Evolutionary conservation across 2,329 filamentous ascomycete genomes (phyloP).

Genomic region (Pseudohalonectria lignicola): DNA sequence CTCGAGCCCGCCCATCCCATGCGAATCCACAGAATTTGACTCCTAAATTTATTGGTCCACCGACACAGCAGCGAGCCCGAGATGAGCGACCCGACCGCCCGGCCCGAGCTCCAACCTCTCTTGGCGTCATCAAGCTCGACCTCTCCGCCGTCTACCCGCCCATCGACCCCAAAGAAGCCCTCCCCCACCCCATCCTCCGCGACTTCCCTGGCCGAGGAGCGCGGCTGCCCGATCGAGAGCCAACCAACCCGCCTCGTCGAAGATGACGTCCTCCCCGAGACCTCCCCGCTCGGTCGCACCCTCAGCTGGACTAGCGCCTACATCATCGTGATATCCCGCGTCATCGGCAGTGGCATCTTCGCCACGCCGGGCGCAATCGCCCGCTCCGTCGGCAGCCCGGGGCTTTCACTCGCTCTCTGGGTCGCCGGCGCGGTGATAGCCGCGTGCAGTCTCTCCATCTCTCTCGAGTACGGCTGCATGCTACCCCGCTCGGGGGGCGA

Average conservation of each 20-base stretch:
- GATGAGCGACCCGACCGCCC: too few species aligned
- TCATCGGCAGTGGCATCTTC: constrained; percentile 63
- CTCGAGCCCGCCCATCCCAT: too few species aligned
- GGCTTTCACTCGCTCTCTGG: constrained; percentile 53
- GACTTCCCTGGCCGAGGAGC: too few species aligned
- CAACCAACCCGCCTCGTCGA: constrained; percentile 26
- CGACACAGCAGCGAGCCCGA: too few species aligned
- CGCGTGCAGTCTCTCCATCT: constrained; percentile 48
- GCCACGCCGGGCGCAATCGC: constrained; percentile 60
- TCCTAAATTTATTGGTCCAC: too few species aligned
- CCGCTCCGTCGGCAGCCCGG: constrained; percentile 54
- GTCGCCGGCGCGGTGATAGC: constrained; percentile 49
- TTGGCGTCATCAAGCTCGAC: too few species aligned
- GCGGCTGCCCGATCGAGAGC: too few species aligned
- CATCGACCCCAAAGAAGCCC: too few species aligned
- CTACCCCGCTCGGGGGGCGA: constrained; percentile 56
- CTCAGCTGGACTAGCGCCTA: constrained; percentile 54
- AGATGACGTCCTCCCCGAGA: constrained; percentile 48
- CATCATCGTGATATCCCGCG: constrained; percentile 56
- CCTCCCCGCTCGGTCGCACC: constrained; percentile 44
- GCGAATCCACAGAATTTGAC: too few species aligned
- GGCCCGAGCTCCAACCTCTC: too few species aligned
- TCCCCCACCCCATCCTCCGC: too few species aligned
- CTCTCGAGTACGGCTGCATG: constrained; percentile 61
- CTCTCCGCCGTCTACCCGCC: too few species aligned